Evolutionary conservation across 2,329 filamentous ascomycete genomes (phyloP), one percentile per base, ranked within the genome.

Genomic region (Fusarium chaquense): DNA sequence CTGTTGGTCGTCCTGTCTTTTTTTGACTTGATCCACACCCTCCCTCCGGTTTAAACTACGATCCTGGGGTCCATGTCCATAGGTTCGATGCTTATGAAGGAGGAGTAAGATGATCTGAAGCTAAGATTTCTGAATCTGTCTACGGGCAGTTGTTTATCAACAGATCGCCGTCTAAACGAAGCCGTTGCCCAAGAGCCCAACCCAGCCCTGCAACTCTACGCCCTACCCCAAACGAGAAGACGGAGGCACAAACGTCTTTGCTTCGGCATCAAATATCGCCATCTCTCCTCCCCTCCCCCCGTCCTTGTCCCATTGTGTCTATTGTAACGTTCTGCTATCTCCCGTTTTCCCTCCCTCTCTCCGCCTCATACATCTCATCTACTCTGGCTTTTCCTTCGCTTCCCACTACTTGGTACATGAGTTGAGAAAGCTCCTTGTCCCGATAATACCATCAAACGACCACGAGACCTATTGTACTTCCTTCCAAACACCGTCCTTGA

Each of bases 201-300:
- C 53, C 58, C 54, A 62, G 62, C 53, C 58, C 65, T 67, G 65
- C 50, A 64, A 53, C 58, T 65, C 44, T 59, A 62, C 62, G 51
- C 70, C 61, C 62, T 72, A 35, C 44, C 67, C 63, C 69, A 73
- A 73, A 75, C 69, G 58, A 59, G 46, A 63, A 58, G 59, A 63
- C 67, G 51, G 69, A 73, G 61, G 47, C 59, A 72, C 68, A 73
- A 74, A 69, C 70, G 56, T 58, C 62, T 70, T 69, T 63, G 52
- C 67, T 62, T 70, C 69, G 69, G 44, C 56, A 58, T 73, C 72
- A 75, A 71, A 74, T 74, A 69, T 75, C 70, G 65, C 71, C 61
- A 65, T 58, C 58, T 61, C 52, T 67, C 66, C 66, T 69, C n/a
- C 46, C 24, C 16, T 51, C 28, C 54, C 64, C 47, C 71, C 69